Base-by-base conservation (phyloP, 2,329 filamentous ascomycete species). In the Neofusicoccum sp. region DNA sequence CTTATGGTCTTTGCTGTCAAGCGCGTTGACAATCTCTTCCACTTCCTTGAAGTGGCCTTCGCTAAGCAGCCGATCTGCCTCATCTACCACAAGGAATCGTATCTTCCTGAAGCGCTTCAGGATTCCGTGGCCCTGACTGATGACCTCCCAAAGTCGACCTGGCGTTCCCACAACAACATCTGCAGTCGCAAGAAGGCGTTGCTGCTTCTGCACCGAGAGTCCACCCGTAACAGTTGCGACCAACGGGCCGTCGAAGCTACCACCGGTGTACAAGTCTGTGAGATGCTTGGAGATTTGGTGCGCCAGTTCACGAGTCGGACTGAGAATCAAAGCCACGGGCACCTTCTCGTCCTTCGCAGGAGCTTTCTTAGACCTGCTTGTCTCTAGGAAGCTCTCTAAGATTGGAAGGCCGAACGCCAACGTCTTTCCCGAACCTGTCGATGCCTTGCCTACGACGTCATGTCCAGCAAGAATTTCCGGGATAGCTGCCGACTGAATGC, bases 401-500 rank as follows among this genome's bases (percentile, higher is more conserved):
- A 99, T 95, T 0, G 95, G 95, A 64, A 99, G 92, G 1, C 89
- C 91, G 74, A 96, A 99, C 0, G 95, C 93, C 45, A 99, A 79
- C 0, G 95, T 99, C 77, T 99, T 99, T 67, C 95, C 95, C 12
- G 95, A 98, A 65, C 95, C 95, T 0, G 95, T 99, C 9, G 93
- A 89, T 1, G 95, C 95, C 77, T 99, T 99, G 43, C 95, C 95
- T 65, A 99, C 89, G 14, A 98, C 89, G 74, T 99, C 93, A 71
- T 90, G 89, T 0, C 93, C 93, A 5, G 86, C 84, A 20, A 93
- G 73, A 47, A 97, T 90, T 58, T 90, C 84, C 0, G 95, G 93
- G 67, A 99, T 96, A 1, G 90, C 82, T 34, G 86, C 82, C 20
- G 81, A 77, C 73, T 99, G 95, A 61, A 99, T 96, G 0, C 84